Evolutionary conservation across 148 eudicot genomes (phyloP).

Genomic region (Heliosperma pusillum): DNA sequence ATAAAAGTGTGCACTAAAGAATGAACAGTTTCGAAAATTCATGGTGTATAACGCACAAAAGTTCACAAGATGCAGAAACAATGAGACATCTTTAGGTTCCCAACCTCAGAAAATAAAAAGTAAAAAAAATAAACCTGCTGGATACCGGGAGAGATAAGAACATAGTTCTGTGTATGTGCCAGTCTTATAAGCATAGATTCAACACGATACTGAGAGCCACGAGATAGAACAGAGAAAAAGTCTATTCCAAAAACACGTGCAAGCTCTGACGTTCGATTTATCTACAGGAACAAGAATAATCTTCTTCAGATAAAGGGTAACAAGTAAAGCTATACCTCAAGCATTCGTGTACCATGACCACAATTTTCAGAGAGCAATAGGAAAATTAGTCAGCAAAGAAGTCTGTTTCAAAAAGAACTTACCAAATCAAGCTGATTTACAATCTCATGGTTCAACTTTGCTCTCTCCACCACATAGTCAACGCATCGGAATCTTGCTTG

Average conservation of each 20-base stretch:
- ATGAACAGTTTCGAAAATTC: neutral
- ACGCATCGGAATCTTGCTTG: slow-evolving; percentile 79
- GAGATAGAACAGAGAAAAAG: slow-evolving; percentile 92
- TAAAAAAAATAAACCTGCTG: slow-evolving; percentile 51
- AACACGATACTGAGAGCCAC: slow-evolving; percentile 99
- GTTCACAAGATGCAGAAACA: neutral
- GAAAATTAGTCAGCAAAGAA: neutral
- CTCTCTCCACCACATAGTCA: slow-evolving; percentile 53
- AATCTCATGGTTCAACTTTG: slow-evolving; percentile 68
- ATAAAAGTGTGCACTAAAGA: neutral
- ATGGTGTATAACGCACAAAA: neutral
- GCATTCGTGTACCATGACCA: slow-evolving; percentile 10
- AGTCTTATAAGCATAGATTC: slow-evolving; percentile 91
- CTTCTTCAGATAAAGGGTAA: slow-evolving; percentile 5
- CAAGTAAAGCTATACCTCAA: neutral
- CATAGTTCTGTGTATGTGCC: slow-evolving; percentile 87
- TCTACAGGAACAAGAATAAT: slow-evolving; percentile 37
- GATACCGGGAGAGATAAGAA: slow-evolving; percentile 80
- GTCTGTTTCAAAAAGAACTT: slow-evolving; percentile 6
- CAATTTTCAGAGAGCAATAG: neutral
- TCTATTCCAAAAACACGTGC: slow-evolving; percentile 97
- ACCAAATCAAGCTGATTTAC: slow-evolving; percentile 85
- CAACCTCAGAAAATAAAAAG: slow-evolving; percentile 4
- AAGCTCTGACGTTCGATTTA: slow-evolving; percentile 95
- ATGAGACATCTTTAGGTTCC: neutral